Percentiles rank a stretch among this genome's conserved stretches.
Evolutionary conservation across 202 grass and related monocot species (phyloP).

Genomic region (Digitaria exilis): DNA sequence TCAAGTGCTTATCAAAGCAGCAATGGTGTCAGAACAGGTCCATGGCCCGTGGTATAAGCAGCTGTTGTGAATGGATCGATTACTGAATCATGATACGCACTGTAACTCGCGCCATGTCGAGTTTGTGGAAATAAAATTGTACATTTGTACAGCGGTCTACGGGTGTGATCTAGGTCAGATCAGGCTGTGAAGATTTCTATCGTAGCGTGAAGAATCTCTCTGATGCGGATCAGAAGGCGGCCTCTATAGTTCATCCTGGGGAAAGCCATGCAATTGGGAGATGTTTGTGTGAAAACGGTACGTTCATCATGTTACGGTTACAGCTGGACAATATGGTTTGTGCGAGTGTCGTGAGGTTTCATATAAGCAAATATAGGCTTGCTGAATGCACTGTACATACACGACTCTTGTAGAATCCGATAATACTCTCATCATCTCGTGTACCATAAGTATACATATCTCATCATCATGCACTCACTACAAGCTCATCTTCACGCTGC

Average conservation of each 20-base stretch:
- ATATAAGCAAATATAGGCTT: neutral
- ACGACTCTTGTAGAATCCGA: neutral
- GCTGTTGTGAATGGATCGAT: conserved; percentile 43
- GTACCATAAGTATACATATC: neutral
- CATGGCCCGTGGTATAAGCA: conserved; percentile 80
- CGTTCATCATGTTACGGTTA: neutral
- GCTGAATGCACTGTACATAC: conserved; percentile 6
- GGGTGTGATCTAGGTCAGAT: neutral
- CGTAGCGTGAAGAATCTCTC: neutral
- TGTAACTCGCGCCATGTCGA: neutral
- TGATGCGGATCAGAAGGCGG: neutral
- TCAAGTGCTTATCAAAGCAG: conserved; percentile 53
- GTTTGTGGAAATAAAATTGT: conserved; percentile 14
- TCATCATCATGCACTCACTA: neutral
- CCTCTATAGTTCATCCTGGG: neutral
- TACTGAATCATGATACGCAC: neutral
- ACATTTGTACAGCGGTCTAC: conserved; percentile 16
- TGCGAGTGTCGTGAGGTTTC: neutral
- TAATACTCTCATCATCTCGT: neutral
- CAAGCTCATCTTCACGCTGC: neutral
- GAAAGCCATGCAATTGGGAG: neutral
- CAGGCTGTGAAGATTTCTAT: neutral
- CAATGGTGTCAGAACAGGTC: conserved; percentile 61
- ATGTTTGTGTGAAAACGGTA: conserved; percentile 10
- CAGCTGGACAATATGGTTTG: neutral